Evolutionary conservation across 2,329 filamentous ascomycete genomes (phyloP).

Genomic region (Sodiomyces alkalinus): DNA sequence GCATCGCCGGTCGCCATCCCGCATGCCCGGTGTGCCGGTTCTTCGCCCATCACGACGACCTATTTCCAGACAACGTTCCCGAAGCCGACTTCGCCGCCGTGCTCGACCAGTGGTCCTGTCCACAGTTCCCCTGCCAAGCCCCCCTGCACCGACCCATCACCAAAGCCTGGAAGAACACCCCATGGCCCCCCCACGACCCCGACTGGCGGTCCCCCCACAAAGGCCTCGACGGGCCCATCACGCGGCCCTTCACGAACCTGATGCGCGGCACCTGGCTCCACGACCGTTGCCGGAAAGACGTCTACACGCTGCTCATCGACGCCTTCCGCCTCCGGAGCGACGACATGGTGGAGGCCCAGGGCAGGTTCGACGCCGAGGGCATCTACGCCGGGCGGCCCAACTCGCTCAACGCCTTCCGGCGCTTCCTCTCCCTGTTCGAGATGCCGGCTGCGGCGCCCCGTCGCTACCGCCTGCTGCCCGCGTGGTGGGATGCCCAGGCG

Average conservation of each 20-base stretch:
- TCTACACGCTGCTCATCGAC: conserved; percentile 30
- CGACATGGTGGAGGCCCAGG: conserved; percentile 17
- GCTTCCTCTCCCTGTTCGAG: conserved; percentile 16
- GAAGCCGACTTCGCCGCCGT: too few species aligned
- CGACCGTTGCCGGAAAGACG: conserved; percentile 24
- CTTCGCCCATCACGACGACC: too few species aligned
- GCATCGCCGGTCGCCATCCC: too few species aligned
- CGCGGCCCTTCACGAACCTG: conserved; percentile 24
- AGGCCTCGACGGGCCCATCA: conserved; percentile 14
- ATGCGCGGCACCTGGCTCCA: conserved; percentile 25
- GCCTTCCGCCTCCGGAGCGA: conserved; percentile 29
- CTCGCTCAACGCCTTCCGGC: conserved; percentile 17
- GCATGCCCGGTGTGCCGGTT: too few species aligned
- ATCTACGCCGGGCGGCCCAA: conserved; percentile 13
- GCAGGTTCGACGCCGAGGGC: conserved; percentile 12
- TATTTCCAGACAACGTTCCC: too few species aligned
- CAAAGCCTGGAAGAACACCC: not conserved
- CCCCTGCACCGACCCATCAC: too few species aligned
- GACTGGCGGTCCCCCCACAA: conserved; percentile 13
- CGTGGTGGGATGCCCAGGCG: conserved; percentile 28
- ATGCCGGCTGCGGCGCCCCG: too few species aligned
- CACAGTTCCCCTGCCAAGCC: too few species aligned
- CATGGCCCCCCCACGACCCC: not conserved
- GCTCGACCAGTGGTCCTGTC: too few species aligned
- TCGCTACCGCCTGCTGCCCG: conserved; percentile 18